Conservation (phyloP, 441 rosid species). For the Hura crepitans region DNA sequence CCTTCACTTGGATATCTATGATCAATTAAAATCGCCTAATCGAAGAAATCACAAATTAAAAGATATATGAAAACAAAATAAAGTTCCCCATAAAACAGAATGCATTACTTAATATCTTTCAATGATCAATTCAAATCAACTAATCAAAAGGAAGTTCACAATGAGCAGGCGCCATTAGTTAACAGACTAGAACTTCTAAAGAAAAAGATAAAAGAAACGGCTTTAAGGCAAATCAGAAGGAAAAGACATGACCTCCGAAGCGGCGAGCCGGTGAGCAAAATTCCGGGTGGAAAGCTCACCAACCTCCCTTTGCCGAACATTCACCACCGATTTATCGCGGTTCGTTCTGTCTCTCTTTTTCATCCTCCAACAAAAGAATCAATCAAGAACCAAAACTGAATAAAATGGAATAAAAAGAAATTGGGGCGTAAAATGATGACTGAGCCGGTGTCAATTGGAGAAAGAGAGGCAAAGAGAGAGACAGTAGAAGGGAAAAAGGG, state of each 20-base stretch:
- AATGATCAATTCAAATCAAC: neutral
- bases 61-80: neutral
- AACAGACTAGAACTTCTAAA: neutral
- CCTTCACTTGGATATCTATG: neutral
- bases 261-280: conserved; percentile 68
- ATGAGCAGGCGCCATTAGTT: neutral
- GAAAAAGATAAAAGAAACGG: neutral
- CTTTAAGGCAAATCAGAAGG: neutral
- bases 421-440: neutral
- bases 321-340: conserved; percentile 48
- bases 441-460: neutral
- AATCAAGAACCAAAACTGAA: neutral
- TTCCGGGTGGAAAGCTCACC: conserved; percentile 61
- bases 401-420: neutral
- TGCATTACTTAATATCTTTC: neutral
- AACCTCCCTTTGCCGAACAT: conserved; percentile 68
- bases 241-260: conserved; percentile 56
- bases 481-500: no score
- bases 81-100: neutral
- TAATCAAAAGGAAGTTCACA: neutral
- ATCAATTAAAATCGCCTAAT: neutral
- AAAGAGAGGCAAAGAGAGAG: no score
- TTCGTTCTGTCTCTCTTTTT: conserved; percentile 33
- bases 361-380: conserved; percentile 20
- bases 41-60: neutral